Percentiles rank a stretch among this genome's conserved stretches.
Evolutionary conservation across 2,329 filamentous ascomycete genomes (phyloP).

Genomic region (Apiospora phragmitis): DNA sequence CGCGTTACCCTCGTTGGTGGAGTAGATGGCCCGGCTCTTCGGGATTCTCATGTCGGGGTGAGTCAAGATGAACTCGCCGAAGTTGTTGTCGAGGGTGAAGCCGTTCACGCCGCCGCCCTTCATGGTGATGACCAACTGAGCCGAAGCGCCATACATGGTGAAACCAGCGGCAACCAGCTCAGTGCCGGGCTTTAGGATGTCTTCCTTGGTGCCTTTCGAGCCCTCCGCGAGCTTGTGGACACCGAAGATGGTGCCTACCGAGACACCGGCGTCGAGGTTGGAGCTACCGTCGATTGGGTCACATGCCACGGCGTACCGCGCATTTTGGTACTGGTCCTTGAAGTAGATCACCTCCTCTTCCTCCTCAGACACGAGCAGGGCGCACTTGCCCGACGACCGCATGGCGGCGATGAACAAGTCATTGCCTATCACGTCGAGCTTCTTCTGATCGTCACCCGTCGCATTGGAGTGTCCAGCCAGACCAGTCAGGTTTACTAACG

Average conservation of each 20-base stretch:
- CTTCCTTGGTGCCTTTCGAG: constrained; percentile 73
- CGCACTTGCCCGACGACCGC: constrained; percentile 87
- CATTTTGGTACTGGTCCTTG: constrained; percentile 64
- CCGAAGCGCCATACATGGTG: constrained; percentile 98
- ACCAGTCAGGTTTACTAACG: constrained; percentile 91
- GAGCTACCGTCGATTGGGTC: constrained; percentile 98
- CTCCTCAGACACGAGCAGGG: constrained; percentile 94
- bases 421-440: constrained; percentile 98
- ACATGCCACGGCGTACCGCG: constrained; percentile 93
- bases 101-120: constrained; percentile 89
- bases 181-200: constrained; percentile 85
- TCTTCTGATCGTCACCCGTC: constrained; percentile 98
- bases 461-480: constrained; percentile 93
- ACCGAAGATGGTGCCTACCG: constrained; percentile 95
- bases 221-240: constrained; percentile 86
- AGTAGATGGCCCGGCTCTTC: constrained; percentile 82
- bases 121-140: constrained; percentile 97
- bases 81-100: constrained; percentile 94
- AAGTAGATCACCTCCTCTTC: constrained; percentile 93
- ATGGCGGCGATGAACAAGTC: constrained; percentile 96
- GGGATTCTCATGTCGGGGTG: constrained; percentile 94
- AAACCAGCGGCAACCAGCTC: constrained; percentile 95
- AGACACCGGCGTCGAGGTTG: constrained; percentile 96
- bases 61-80: constrained; percentile 98
- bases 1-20: constrained; percentile 97